phyloP scores from a whole-genome alignment of 768 basidiomycete genomes.

The Suillus clintonianus region DNA sequence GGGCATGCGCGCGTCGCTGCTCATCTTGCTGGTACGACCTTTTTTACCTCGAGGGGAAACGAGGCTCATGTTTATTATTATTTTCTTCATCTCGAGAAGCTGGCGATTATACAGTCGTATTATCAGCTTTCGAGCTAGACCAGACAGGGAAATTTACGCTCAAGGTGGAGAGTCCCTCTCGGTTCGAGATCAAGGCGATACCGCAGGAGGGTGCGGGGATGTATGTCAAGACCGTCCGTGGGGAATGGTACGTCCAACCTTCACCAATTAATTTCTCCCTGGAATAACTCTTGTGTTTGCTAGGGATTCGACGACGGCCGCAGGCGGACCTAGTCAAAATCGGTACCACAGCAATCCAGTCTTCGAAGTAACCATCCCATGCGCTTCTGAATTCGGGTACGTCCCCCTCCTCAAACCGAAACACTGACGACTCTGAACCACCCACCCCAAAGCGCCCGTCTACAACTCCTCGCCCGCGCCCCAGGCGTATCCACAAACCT shows the following conservation, averaged over 20 bases:
- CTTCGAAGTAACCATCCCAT: conserved; percentile 59
- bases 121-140: conserved; percentile 81
- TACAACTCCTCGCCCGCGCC: conserved; percentile 55
- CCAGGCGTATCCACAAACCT: conserved; percentile 57
- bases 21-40: conserved; percentile 52
- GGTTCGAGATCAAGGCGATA: conserved; percentile 65
- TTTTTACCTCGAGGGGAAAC: not conserved
- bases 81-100: conserved; percentile 14
- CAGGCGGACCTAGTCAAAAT: conserved; percentile 67
- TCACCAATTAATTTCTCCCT: not conserved
- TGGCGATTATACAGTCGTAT: conserved; percentile 81
- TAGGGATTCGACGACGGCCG: conserved; percentile 63
- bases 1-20: conserved; percentile 63
- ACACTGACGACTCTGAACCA: not conserved
- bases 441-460: conserved; percentile 53
- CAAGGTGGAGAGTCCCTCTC: conserved; percentile 58
- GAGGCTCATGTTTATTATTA: not conserved
- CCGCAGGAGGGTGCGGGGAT: conserved; percentile 91
- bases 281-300: not conserved
- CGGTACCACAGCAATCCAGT: conserved; percentile 70
- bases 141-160: conserved; percentile 69
- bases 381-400: conserved; percentile 59
- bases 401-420: conserved; percentile 14
- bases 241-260: conserved; percentile 62
- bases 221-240: conserved; percentile 70